Evolutionary conservation across 192 early-diverging fungal species (phyloP).

Genomic region (Backusella westeae): DNA sequence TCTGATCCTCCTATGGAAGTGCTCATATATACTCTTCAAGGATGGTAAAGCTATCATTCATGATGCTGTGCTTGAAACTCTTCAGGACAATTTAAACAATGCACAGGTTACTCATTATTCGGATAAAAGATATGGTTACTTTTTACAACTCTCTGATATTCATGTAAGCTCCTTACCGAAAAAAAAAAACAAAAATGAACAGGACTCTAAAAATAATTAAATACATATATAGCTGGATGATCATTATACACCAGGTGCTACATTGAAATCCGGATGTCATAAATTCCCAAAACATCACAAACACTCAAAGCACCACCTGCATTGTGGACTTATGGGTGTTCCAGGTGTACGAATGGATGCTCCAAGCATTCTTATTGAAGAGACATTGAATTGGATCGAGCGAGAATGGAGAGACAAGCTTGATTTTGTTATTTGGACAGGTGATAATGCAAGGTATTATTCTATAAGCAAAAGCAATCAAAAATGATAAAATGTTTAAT

Average conservation of each 20-base stretch:
- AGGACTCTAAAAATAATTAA: not conserved
- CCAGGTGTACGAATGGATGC: constrained; percentile 59
- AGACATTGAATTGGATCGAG: constrained; percentile 58
- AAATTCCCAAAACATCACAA: constrained; percentile 14
- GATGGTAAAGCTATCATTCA: not conserved
- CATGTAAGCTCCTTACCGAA: constrained; percentile 32
- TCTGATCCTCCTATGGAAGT: not conserved
- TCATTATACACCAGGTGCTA: constrained; percentile 50
- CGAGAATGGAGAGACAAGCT: constrained; percentile 42
- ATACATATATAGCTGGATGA: constrained; percentile 42
- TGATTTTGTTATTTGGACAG: constrained; percentile 76
- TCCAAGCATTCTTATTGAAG: constrained; percentile 54
- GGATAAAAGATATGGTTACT: constrained; percentile 43
- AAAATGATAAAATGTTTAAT: not conserved
- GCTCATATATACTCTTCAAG: not conserved
- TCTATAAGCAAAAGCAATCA: not conserved
- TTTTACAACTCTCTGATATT: constrained; percentile 70
- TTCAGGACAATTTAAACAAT: not conserved
- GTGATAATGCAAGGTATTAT: constrained; percentile 62
- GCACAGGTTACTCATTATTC: not conserved
- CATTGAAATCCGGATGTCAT: constrained; percentile 61
- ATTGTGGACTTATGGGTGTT: constrained; percentile 53
- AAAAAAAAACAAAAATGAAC: not conserved
- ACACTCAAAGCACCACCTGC: constrained; percentile 16
- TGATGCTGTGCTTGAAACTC: not conserved